A percentile compares a stretch with the other conserved stretches of the same genome.
These are phyloP conservation scores for Podila epigama DNA, from an alignment of 192 early-diverging fungal species.

Conservation along the genomic window DNA sequence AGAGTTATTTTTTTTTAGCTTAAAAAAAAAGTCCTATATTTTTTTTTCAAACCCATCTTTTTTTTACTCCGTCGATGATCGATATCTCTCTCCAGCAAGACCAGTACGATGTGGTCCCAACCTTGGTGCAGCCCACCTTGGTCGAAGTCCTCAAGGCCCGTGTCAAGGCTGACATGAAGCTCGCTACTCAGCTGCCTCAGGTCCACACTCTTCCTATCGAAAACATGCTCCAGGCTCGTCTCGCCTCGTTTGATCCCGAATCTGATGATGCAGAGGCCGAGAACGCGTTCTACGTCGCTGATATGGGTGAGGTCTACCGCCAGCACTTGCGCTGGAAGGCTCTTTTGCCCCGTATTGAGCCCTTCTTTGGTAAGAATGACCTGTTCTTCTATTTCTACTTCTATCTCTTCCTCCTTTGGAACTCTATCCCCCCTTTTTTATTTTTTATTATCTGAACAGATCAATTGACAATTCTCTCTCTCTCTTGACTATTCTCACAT, in stretches of 20 bases:
- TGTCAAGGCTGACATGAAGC: slow-evolving; percentile 45
- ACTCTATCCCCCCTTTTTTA: no score
- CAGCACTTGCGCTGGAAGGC: slow-evolving; percentile 87
- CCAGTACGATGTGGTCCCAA: slow-evolving; percentile 47
- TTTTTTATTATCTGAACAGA: no score
- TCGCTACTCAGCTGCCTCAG: slow-evolving; percentile 30
- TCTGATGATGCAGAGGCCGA: slow-evolving; percentile 67
- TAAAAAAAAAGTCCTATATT: slow-evolving; percentile 6
- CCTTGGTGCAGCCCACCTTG: slow-evolving; percentile 50
- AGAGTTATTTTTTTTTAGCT: slow-evolving; percentile 15
- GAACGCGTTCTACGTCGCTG: slow-evolving; percentile 95
- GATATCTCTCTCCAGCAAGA: slow-evolving; percentile 51
- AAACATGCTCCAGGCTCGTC: slow-evolving; percentile 44
- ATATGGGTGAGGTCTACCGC: slow-evolving; percentile 90
- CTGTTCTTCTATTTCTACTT: slow-evolving; percentile 8
- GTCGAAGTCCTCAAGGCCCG: slow-evolving; percentile 47
- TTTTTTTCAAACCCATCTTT: not conserved
- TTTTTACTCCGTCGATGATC: slow-evolving; percentile 30
- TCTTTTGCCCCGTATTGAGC: slow-evolving; percentile 91
- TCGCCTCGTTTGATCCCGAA: slow-evolving; percentile 40
- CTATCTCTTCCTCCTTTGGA: not conserved
- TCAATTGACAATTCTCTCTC: not conserved
- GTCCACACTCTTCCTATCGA: slow-evolving; percentile 47
- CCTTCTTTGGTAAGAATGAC: slow-evolving; percentile 93
- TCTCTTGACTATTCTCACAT: not conserved